These are phyloP conservation scores for Brassica carinata DNA, from an alignment of 345 rosid species.

Conservation along the genomic window DNA sequence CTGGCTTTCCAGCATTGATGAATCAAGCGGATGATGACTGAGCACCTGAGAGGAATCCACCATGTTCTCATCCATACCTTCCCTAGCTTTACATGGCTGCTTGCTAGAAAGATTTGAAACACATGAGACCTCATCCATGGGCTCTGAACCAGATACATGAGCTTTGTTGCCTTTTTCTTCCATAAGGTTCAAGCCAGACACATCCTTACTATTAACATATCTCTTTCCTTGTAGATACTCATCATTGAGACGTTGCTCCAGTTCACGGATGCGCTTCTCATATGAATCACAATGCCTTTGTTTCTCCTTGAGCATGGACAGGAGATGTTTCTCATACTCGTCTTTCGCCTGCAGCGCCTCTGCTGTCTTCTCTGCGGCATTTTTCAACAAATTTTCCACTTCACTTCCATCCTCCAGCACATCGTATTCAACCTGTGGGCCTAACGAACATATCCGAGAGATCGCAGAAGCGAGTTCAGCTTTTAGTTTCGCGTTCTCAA, in stretches of 20 bases:
- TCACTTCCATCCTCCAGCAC: slow-evolving; percentile 67
- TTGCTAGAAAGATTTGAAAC: slow-evolving; percentile 64
- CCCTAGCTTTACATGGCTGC: slow-evolving; percentile 75
- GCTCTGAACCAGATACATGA: slow-evolving; percentile 60
- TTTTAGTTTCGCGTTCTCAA: slow-evolving; percentile 94
- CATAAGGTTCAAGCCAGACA: slow-evolving; percentile 44
- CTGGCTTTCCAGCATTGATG: slow-evolving; percentile 82
- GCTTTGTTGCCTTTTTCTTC: slow-evolving; percentile 56
- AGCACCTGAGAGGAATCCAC: slow-evolving; percentile 80
- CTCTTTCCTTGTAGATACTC: slow-evolving; percentile 67
- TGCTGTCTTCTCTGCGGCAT: slow-evolving; percentile 73
- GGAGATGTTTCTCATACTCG: slow-evolving; percentile 73
- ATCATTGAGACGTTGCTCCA: slow-evolving; percentile 82
- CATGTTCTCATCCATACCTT: slow-evolving; percentile 95
- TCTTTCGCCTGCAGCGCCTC: slow-evolving; percentile 90
- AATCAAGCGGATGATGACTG: slow-evolving; percentile 72
- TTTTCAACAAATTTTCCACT: slow-evolving; percentile 59
- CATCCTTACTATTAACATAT: slow-evolving; percentile 52
- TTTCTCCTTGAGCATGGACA: slow-evolving; percentile 73
- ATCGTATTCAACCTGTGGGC: slow-evolving; percentile 69
- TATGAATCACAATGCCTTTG: slow-evolving; percentile 77
- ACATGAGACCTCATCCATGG: slow-evolving; percentile 97
- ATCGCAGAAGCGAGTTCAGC: slow-evolving; percentile 97
- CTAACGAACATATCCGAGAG: slow-evolving; percentile 69
- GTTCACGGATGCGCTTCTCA: slow-evolving; percentile 91